Conservation (phyloP, 148 eudicot genomes). For the Nepenthes mirabilis region DNA sequence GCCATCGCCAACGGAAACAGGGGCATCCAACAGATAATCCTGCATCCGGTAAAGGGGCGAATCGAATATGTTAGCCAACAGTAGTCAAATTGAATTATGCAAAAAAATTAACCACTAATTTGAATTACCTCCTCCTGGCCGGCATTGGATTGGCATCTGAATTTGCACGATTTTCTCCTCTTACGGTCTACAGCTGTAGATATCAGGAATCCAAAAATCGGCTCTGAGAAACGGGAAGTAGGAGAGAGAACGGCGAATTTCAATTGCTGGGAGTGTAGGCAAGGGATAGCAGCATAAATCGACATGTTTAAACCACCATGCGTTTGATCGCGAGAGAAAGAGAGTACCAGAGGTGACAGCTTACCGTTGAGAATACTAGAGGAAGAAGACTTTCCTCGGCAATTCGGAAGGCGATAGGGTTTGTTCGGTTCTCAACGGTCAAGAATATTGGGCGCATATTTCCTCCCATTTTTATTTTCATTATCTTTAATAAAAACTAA, state of each 20-base stretch:
- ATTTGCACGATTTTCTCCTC: conserved; percentile 11
- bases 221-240: conserved; percentile 11
- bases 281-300: conserved; percentile 16
- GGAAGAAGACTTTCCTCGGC: no score
- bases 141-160: conserved; percentile 29
- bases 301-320: conserved; percentile 14
- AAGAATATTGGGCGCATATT: conserved; percentile 6
- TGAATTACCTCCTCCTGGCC: conserved; percentile 32
- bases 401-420: conserved; percentile 28
- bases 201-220: conserved; percentile 10
- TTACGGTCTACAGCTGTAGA: conserved; percentile 8
- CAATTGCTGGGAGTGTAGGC: conserved; percentile 17
- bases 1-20: conserved; percentile 87
- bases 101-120: neutral
- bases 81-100: neutral
- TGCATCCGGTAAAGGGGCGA: conserved; percentile 6
- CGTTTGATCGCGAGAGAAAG: neutral
- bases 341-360: conserved; percentile 3
- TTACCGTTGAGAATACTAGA: conserved; percentile 5
- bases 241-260: conserved; percentile 8
- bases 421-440: conserved; percentile 28
- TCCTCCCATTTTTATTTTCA: no score
- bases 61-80: neutral
- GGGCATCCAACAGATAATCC: conserved; percentile 89
- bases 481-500: no score